Base-by-base conservation (phyloP, 2,329 filamentous ascomycete genomes). In the Paradendryphiella salina region DNA sequence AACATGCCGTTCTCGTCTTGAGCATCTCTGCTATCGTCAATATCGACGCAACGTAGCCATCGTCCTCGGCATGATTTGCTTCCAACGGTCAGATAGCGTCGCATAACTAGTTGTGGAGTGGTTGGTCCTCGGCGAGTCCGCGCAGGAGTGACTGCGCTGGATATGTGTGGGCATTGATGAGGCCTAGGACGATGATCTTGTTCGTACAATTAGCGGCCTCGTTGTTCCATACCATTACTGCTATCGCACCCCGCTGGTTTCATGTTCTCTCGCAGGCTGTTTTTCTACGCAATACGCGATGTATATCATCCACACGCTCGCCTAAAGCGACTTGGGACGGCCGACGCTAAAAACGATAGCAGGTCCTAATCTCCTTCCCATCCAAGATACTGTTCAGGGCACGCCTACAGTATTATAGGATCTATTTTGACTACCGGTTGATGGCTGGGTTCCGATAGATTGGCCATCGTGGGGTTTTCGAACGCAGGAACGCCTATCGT, bases 1-100 rank as follows among this genome's bases (percentile, higher is more conserved):
- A 74, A 46, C 70, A 73, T 1, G 72, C 74, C 13, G 72, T 74
- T 6, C 72, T 71, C 2, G 63, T 71, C 45, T 67, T 71, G 14
- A 75, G 52, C 72, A 74, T 73, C 52, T 75, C 72, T 0, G 69
- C 65, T 23, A 72, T 69, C 0, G 70, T 75, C 33, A 73, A 33
- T 35, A 63, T 52, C 0, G 66, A 61, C 3, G 71, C 71, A 6
- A 69, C 52, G 17, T 69, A 67, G 4, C 71, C 71, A 55, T 73
- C 71, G 3, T 71, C 61, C 10, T 54, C 63, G 3, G 60, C 60
- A 33, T 70, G 73, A n/a, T 66, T 67, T 9, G 71, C 67, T 43
- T 73, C 71, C 7, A 74, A 49, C 0, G 70, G 70, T 71, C 71
- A 74, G 26, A 73, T 67, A 0, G 66, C 61, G 50, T 74, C 70